These are phyloP conservation scores for Petunia axillaris DNA, from an alignment of 257 asterid genomes.

Conservation along the genomic window DNA sequence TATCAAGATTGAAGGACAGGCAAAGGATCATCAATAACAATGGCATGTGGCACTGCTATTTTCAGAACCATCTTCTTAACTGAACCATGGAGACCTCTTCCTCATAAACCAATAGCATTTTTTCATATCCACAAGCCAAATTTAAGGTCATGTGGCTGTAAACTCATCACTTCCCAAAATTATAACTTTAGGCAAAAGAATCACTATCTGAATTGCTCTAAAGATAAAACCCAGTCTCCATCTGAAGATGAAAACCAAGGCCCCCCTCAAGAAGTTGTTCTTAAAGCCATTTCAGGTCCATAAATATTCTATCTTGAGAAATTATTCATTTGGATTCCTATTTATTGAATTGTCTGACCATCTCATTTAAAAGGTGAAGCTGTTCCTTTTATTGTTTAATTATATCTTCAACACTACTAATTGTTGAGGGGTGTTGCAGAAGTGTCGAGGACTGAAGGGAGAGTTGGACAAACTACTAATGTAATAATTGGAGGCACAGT, in stretches of 20 bases:
- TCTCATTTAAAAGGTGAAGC: too few relatives aligned
- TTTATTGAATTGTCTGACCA: too few relatives aligned
- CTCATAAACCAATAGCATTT: constrained; percentile 36
- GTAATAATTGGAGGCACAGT: constrained; percentile 90
- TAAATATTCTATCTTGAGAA: background rate
- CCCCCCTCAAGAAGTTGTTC: constrained; percentile 94
- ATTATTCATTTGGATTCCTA: too few relatives aligned
- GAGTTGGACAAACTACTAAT: constrained; percentile 90
- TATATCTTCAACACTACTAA: constrained; percentile 15
- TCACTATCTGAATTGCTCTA: constrained; percentile 50
- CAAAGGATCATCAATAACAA: constrained; percentile 29
- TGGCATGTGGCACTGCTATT: constrained; percentile 69
- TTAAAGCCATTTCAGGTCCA: constrained; percentile 89
- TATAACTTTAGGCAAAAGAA: constrained; percentile 35
- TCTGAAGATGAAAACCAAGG: constrained; percentile 67
- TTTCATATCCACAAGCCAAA: constrained; percentile 39
- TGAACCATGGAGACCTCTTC: constrained; percentile 59
- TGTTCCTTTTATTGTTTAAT: background rate
- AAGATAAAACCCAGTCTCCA: constrained; percentile 44
- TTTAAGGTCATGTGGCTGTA: constrained; percentile 45
- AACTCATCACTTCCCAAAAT: constrained; percentile 27
- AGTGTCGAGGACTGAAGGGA: constrained; percentile 83
- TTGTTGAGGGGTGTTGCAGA: constrained; percentile 50
- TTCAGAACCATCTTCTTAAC: constrained; percentile 57
- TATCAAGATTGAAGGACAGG: background rate